Conservation (phyloP, 139 green algal species). For the Monoraphidium neglectum region DNA sequence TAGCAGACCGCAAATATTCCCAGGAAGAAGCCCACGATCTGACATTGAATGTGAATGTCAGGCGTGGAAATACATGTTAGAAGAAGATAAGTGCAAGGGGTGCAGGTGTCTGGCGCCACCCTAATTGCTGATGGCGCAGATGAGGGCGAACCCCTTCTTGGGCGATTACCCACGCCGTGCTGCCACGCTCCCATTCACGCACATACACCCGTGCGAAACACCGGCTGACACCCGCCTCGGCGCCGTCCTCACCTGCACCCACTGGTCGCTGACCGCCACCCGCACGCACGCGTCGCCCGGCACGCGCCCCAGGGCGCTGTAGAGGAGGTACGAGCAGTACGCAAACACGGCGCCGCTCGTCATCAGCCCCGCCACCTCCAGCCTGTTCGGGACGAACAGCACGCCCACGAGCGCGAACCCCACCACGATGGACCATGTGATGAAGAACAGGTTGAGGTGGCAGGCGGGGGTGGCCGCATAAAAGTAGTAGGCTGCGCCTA, state of each 20-base stretch:
- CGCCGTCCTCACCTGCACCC: conserved; percentile 30
- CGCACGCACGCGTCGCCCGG: conserved; percentile 42
- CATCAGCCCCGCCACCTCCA: conserved; percentile 23
- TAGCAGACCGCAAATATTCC: conserved; percentile 52
- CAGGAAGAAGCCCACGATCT: conserved; percentile 62
- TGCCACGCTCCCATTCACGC: too few relatives aligned
- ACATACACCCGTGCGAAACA: too few relatives aligned
- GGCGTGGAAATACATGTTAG: too few relatives aligned
- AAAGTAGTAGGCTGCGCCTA: conserved; percentile 72
- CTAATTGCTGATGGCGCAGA: too few relatives aligned
- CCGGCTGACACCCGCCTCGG: too few relatives aligned
- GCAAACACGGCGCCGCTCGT: conserved; percentile 57
- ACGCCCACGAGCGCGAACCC: conserved; percentile 55
- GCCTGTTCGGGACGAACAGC: conserved; percentile 63
- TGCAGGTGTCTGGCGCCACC: too few relatives aligned
- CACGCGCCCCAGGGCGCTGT: conserved; percentile 68
- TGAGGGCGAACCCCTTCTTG: too few relatives aligned
- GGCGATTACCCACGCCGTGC: too few relatives aligned
- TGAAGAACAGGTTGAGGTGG: conserved; percentile 85
- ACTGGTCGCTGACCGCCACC: conserved; percentile 21
- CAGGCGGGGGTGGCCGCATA: conserved; percentile 61
- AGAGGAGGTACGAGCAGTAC: conserved; percentile 70
- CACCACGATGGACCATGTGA: conserved; percentile 75
- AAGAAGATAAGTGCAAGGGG: too few relatives aligned
- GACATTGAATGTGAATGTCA: too few relatives aligned